Conservation (phyloP, 306 rosid species). For the Lupinus albus region DNA sequence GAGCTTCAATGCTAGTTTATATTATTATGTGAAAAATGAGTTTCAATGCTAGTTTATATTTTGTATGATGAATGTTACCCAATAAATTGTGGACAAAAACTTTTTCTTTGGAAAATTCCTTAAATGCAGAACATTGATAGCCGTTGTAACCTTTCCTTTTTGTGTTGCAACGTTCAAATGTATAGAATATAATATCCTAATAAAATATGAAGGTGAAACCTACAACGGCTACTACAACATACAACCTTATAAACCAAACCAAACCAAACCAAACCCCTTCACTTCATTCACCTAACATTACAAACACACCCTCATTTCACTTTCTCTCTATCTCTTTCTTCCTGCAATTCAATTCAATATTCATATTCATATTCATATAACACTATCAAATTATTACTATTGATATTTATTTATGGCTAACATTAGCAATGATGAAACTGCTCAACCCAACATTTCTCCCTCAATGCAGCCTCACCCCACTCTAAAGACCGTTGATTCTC, state of each 20-base stretch:
- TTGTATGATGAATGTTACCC: too few species aligned
- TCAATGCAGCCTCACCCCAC: slow-evolving; percentile 57
- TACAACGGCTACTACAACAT: background rate
- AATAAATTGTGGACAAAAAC: too few species aligned
- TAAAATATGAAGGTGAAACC: too few species aligned
- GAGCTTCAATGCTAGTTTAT: too few species aligned
- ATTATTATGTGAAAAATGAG: too few species aligned
- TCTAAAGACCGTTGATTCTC: slow-evolving; percentile 71
- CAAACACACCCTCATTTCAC: background rate
- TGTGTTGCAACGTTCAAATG: background rate
- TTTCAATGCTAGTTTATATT: too few species aligned
- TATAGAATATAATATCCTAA: too few species aligned
- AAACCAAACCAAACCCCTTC: background rate
- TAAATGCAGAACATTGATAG: background rate
- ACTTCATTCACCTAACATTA: background rate
- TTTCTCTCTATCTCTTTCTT: background rate
- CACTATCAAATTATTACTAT: background rate
- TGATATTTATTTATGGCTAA: slow-evolving; percentile 53
- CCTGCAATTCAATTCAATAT: background rate
- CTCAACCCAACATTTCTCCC: slow-evolving; percentile 48
- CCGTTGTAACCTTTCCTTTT: background rate
- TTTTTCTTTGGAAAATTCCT: too few species aligned
- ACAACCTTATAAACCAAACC: background rate
- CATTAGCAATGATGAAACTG: slow-evolving; percentile 43
- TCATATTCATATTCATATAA: too few species aligned